Conservation (phyloP, 139 green algal species). For the Auxenochlorella pyrenoidosa region DNA sequence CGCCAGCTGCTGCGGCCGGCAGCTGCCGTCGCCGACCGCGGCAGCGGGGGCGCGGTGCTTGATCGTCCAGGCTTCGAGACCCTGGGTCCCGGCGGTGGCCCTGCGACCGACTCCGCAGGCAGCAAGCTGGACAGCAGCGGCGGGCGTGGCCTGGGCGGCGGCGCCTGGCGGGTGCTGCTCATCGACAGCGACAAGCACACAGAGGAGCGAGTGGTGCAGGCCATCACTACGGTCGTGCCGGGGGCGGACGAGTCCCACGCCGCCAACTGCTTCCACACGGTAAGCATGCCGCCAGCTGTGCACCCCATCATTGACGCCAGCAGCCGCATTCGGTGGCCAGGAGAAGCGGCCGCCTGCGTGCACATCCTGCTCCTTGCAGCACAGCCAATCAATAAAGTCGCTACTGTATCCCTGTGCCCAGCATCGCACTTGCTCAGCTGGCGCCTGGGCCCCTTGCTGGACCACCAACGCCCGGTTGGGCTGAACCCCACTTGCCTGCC, state of each 20-base stretch:
- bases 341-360: not conserved
- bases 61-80: conserved; percentile 20
- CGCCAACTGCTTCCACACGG: conserved; percentile 34
- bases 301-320: too few species aligned
- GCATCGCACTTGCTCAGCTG: too few species aligned
- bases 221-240: conserved; percentile 15
- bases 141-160: conserved; percentile 14
- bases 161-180: conserved; percentile 30
- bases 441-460: too few species aligned
- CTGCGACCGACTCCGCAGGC: not conserved
- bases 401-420: too few species aligned
- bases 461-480: too few species aligned
- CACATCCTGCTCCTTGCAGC: not conserved
- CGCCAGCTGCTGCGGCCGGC: not conserved
- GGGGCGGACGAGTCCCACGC: conserved; percentile 7
- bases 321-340: too few species aligned
- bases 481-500: too few species aligned
- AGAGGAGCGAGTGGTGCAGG: conserved; percentile 11
- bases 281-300: not conserved
- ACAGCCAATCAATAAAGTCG: not conserved
- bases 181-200: conserved; percentile 22
- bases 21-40: not conserved
- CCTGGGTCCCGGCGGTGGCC: not conserved
- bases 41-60: not conserved
- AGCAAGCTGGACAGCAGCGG: not conserved